Evolutionary conservation across 202 grass and related monocot genomes (phyloP), one percentile per base, ranked within the genome.

Genomic region (Panicum hallii): DNA sequence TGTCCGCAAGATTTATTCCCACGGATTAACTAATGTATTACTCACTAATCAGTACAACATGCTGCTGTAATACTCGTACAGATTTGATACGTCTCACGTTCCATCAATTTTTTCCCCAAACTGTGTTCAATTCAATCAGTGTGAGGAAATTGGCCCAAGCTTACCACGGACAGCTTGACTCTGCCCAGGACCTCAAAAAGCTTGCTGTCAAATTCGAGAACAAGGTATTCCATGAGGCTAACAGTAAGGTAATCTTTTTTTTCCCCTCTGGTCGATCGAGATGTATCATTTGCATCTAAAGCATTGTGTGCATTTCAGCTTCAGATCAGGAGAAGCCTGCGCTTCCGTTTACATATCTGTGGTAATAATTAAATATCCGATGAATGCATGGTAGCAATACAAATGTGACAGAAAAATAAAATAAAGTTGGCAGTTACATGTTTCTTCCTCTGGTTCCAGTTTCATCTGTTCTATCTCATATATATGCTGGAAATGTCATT

Each of bases 221-320:
- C 12, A 57, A 8, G 4, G 46, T 41, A 19, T 79, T 79, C 55
- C 43, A 1, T 20, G 75, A 23, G 66, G 34, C 84, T 30, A 11
- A 49, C 9, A 79, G 15, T 64, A 86, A 79, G 84, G 84, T 86
- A 48, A 70, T 32, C 28, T n/a, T n/a, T 7, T 45, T 4, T 7
- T 52, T 20, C 2, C 3, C 36, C 9, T 61, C 6, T 8, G 36
- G n/a, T 19, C 20, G 2, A 16, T 60, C n/a, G n/a, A n/a, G n/a
- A n/a, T n/a, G n/a, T n/a, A n/a, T n/a, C n/a, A n/a, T n/a, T n/a
- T n/a, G n/a, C n/a, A n/a, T n/a, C n/a, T n/a, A n/a, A n/a, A n/a
- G n/a, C n/a, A 55, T 16, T 17, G 11, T 15, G 28, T 8, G 17
- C 50, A 55, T 36, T 56, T 75, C 36, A 47, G 9, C 19, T 40